These are phyloP conservation scores for Diaporthe humulicola DNA, from an alignment of 2,329 filamentous ascomycete species.

Conservation along the genomic window DNA sequence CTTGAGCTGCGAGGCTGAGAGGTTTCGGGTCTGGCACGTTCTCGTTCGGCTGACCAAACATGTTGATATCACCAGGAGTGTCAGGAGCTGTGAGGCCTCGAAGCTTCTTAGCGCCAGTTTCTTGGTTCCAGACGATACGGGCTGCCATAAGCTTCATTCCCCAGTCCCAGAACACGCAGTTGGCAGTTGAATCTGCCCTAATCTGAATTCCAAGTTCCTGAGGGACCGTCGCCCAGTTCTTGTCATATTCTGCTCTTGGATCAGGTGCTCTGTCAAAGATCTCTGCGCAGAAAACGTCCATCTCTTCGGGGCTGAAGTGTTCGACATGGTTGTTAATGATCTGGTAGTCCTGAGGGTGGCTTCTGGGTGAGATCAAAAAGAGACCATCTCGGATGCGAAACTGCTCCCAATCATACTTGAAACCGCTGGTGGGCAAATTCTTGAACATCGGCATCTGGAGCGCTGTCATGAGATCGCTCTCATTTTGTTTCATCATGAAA, in stretches of 20 bases:
- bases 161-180: background rate
- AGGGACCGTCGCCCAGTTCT: background rate
- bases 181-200: background rate
- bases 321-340: background rate
- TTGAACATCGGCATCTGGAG: slow-evolving; percentile 4
- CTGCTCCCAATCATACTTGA: background rate
- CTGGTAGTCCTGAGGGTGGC: too few relatives aligned
- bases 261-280: background rate
- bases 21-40: background rate
- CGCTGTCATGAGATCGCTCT: background rate
- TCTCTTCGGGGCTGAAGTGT: background rate
- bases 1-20: background rate
- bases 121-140: background rate
- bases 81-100: background rate
- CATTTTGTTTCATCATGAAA: background rate
- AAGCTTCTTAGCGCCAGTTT: background rate
- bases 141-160: slow-evolving; percentile 7
- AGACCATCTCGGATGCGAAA: background rate
- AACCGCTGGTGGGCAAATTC: background rate
- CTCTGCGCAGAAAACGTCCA: background rate
- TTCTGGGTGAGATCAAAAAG: background rate
- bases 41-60: background rate
- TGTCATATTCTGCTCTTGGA: background rate
- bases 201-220: background rate
- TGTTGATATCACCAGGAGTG: background rate